Conservation (phyloP, 352 stramenopile genomes). For the Globisporangium canariense region DNA sequence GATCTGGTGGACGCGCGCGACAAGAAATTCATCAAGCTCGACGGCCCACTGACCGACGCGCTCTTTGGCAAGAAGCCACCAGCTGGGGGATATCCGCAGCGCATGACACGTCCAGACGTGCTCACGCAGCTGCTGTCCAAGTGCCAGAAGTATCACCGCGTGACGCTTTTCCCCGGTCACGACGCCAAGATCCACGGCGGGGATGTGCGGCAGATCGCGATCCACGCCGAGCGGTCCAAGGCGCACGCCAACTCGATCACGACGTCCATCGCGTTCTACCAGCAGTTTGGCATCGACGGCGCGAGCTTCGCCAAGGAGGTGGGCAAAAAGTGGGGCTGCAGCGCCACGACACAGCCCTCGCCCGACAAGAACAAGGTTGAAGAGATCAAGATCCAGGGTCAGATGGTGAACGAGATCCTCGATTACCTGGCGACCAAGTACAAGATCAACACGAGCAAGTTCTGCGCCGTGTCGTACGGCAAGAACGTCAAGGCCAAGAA, state of each 20-base stretch:
- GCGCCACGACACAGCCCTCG: conserved; percentile 42
- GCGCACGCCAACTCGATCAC: conserved; percentile 67
- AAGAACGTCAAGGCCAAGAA: conserved; percentile 84
- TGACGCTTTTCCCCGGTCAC: conserved; percentile 69
- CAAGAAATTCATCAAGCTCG: conserved; percentile 67
- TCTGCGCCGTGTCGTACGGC: conserved; percentile 60
- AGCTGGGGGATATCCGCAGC: conserved; percentile 51
- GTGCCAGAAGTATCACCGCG: conserved; percentile 62
- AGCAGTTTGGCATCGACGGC: conserved; percentile 79
- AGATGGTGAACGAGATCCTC: conserved; percentile 78
- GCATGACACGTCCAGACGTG: conserved; percentile 54
- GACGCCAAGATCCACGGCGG: conserved; percentile 60
- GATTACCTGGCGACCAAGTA: conserved; percentile 64
- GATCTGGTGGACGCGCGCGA: conserved; percentile 52
- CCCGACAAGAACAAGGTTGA: conserved; percentile 64
- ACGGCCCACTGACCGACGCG: conserved; percentile 63
- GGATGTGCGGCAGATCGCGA: conserved; percentile 52
- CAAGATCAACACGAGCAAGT: conserved; percentile 64
- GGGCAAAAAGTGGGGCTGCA: conserved; percentile 84
- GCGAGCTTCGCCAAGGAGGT: conserved; percentile 68
- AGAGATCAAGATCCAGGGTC: conserved; percentile 77
- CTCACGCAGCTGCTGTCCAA: conserved; percentile 51
- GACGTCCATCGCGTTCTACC: conserved; percentile 67
- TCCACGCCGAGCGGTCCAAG: conserved; percentile 68
- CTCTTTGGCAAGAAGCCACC: conserved; percentile 70